Conservation (phyloP, 1,284 basidiomycete species). For the Peniophora sp. region DNA sequence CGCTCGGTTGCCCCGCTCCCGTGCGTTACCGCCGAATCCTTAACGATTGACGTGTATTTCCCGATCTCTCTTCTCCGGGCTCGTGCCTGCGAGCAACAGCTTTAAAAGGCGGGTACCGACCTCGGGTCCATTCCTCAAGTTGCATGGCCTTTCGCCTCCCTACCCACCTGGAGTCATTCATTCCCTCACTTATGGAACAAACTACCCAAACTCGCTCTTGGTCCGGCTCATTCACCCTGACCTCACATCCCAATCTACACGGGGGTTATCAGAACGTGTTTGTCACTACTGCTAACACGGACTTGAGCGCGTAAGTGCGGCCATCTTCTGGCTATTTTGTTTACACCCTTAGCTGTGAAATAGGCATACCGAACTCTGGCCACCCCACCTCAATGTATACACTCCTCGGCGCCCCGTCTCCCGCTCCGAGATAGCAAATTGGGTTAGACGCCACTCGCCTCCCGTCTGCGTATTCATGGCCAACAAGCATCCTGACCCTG, state of each 20-base stretch:
- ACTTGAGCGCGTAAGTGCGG: slow-evolving; percentile 52
- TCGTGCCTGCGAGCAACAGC: too few relatives aligned
- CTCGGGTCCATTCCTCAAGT: slow-evolving; percentile 2
- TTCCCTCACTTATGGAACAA: slow-evolving; percentile 44
- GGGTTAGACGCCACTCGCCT: slow-evolving; percentile 35
- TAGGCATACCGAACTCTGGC: slow-evolving; percentile 37
- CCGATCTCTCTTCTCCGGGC: too few relatives aligned
- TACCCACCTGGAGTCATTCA: slow-evolving; percentile 47
- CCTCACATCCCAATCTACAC: slow-evolving; percentile 25
- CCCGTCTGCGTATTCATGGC: slow-evolving; percentile 59
- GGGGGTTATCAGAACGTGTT: slow-evolving; percentile 36
- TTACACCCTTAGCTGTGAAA: too few relatives aligned
- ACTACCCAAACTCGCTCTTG: slow-evolving; percentile 34
- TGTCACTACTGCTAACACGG: slow-evolving; percentile 57
- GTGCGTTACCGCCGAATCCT: too few relatives aligned
- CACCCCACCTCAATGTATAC: slow-evolving; percentile 39
- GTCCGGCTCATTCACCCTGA: slow-evolving; percentile 46
- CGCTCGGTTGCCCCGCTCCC: too few relatives aligned
- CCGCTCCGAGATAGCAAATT: slow-evolving; percentile 36
- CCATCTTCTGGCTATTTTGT: not conserved
- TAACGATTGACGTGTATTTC: too few relatives aligned
- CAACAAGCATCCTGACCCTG: slow-evolving; percentile 42
- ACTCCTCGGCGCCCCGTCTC: slow-evolving; percentile 34
- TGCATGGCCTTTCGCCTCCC: slow-evolving; percentile 55
- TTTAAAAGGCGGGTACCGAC: too few relatives aligned